Percentiles rank a stretch among this genome's conserved stretches.
Conservation (phyloP, 2,329 filamentous ascomycete genomes). For the Stemphylium vesicarium region DNA sequence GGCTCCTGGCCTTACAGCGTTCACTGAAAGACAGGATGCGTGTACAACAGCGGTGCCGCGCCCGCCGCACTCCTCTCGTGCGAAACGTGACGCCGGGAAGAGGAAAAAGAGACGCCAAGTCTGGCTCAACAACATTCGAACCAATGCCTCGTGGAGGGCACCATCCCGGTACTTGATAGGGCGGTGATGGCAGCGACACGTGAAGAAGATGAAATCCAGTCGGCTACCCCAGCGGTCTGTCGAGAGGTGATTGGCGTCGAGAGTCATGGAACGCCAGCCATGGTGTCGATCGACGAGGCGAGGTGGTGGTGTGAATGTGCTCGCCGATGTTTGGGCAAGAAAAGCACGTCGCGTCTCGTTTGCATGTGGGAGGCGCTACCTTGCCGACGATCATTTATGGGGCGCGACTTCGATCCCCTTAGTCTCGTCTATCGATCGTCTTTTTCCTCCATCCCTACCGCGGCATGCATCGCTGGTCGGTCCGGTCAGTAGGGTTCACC, state of each 20-base stretch:
- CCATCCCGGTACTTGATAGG: not conserved
- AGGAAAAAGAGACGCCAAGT: not conserved
- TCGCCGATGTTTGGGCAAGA: constrained; percentile 6
- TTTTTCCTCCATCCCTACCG: not conserved
- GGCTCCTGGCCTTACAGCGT: not conserved
- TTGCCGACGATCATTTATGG: constrained; percentile 3
- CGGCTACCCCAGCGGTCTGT: not conserved
- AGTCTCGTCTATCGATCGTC: constrained; percentile 9
- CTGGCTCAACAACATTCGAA: not conserved
- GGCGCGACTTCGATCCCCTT: not conserved
- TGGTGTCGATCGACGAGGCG: not conserved
- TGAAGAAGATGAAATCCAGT: not conserved
- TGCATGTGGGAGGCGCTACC: not conserved
- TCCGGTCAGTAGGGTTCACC: constrained; percentile 3
- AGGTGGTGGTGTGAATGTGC: constrained; percentile 1
- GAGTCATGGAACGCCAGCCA: not conserved
- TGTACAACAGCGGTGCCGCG: not conserved
- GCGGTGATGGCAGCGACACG: not conserved
- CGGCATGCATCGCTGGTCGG: not conserved
- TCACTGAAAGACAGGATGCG: not conserved
- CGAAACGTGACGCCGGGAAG: not conserved
- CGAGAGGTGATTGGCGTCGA: not conserved
- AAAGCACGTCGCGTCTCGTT: constrained; percentile 7
- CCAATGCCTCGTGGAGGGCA: not conserved
- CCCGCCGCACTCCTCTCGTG: not conserved